A percentile compares a stretch with the other conserved stretches of the same genome.
Evolutionary conservation across 1,284 basidiomycete species (phyloP).

Genomic region (Ustilago loliicola): DNA sequence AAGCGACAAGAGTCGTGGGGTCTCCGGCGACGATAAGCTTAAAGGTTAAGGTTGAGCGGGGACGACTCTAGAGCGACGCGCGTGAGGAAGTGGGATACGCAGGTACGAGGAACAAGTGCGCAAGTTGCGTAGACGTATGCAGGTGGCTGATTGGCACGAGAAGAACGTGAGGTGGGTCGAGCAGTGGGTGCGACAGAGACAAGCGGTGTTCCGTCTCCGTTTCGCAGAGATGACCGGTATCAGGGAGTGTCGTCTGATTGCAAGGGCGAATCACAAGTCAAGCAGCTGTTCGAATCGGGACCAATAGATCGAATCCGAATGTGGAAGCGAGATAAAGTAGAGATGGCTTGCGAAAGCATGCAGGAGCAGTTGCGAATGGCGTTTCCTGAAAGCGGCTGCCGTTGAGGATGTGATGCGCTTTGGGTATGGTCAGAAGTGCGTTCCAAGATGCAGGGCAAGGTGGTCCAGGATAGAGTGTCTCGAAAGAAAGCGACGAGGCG

Average conservation of each 20-base stretch:
- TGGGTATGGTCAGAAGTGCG: no score
- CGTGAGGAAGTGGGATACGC: neutral
- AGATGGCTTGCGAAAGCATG: no score
- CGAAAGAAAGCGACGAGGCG: neutral
- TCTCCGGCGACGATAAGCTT: neutral
- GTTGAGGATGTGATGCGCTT: no score
- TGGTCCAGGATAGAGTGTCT: neutral
- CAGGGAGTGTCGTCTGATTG: neutral
- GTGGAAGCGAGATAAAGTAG: neutral
- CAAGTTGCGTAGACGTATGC: neutral
- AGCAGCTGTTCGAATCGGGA: neutral
- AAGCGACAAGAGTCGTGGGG: constrained; percentile 1
- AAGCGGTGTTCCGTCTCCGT: neutral
- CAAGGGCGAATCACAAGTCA: neutral
- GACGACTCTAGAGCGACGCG: neutral
- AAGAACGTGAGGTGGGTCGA: no score
- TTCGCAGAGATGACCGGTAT: neutral
- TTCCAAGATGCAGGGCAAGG: no score
- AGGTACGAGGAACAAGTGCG: constrained; percentile 1
- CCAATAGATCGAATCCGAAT: neutral
- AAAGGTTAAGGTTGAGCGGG: neutral
- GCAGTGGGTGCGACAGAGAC: neutral
- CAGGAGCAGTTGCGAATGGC: no score
- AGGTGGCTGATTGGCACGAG: neutral
- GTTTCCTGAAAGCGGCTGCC: no score